Base-by-base conservation (phyloP, 192 early-diverging fungal genomes). In the Coemansia sp. region DNA sequence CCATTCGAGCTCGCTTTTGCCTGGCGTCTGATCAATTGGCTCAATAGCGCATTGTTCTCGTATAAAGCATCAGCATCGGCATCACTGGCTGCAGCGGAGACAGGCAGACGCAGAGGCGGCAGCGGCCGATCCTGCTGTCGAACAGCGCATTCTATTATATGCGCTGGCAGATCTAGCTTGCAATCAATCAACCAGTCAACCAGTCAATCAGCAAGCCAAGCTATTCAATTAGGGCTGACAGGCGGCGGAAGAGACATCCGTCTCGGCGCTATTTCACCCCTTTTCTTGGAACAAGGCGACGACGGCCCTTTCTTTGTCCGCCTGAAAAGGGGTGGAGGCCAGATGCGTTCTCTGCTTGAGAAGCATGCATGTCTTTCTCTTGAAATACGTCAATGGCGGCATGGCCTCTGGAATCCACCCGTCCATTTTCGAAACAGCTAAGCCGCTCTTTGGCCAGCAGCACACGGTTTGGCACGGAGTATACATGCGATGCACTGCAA, bases 161-260 rank as follows among this genome's bases (percentile, higher is more conserved):
- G 39, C 13, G 39, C 39, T 42, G 39, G 11, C 39, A 8, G 39
- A 10, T 42, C 39, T 42, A 16, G 39, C 39, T 42, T 42, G 14
- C 39, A 42, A 42, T 14, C 39, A 42, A 42, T 42, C 39, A 42
- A 42, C 11, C 39, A 42, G 14, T 42, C 8, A 42, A 14, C 13
- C 30, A 32, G 5, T 16, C 8, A 42, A 42, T 16, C 3, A 14
- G 11, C 39, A 42, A 42, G 11, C 39, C 5, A 42, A n/a, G n/a
- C n/a, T n/a, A n/a, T n/a, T n/a, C n/a, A n/a, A n/a, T n/a, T n/a
- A n/a, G n/a, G n/a, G n/a, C n/a, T n/a, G n/a, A n/a, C n/a, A n/a
- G n/a, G n/a, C n/a, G n/a, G n/a, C n/a, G n/a, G n/a, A 42, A 42
- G 39, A 42, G 39, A 42, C 39, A 42, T 42, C 39, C 39, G 39